These are phyloP conservation scores for Hysterium pulicare DNA, from an alignment of 2,329 filamentous ascomycete species.

Conservation along the genomic window DNA sequence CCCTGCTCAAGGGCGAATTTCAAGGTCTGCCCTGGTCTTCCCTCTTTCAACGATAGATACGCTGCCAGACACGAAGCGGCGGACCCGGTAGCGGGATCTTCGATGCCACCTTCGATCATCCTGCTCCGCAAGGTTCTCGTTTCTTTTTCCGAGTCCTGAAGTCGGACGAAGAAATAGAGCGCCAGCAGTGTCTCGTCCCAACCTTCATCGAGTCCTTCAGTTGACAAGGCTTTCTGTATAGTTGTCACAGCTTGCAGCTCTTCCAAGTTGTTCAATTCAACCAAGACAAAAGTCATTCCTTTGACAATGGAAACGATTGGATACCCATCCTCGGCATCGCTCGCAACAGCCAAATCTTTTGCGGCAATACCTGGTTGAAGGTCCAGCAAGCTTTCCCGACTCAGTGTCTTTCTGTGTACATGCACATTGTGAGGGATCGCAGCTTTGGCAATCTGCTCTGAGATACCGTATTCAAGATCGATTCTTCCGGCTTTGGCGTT, in stretches of 20 bases:
- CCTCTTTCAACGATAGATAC: conserved; percentile 44
- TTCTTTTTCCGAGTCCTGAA: conserved; percentile 26
- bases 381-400: neutral
- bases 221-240: conserved; percentile 23
- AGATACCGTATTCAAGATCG: conserved; percentile 38
- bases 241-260: conserved; percentile 49
- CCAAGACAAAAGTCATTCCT: conserved; percentile 70
- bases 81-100: conserved; percentile 52
- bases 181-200: conserved; percentile 55
- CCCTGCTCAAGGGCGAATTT: conserved; percentile 48
- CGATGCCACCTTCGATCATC: conserved; percentile 54
- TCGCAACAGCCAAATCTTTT: conserved; percentile 15
- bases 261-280: conserved; percentile 59
- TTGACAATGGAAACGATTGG: conserved; percentile 56
- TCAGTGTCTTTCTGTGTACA: conserved; percentile 46
- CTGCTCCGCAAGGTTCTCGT: conserved; percentile 51
- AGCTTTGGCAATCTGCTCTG: conserved; percentile 52
- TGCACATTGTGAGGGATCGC: conserved; percentile 66
- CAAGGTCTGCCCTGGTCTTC: conserved; percentile 27
- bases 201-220: conserved; percentile 40
- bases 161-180: conserved; percentile 59
- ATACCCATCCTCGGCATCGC: conserved; percentile 19
- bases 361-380: conserved; percentile 17
- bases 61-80: conserved; percentile 47
- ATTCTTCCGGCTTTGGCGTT: conserved; percentile 47